phyloP scores from a whole-genome alignment of 208 protist species.

The Wallacemonas rigidus region DNA sequence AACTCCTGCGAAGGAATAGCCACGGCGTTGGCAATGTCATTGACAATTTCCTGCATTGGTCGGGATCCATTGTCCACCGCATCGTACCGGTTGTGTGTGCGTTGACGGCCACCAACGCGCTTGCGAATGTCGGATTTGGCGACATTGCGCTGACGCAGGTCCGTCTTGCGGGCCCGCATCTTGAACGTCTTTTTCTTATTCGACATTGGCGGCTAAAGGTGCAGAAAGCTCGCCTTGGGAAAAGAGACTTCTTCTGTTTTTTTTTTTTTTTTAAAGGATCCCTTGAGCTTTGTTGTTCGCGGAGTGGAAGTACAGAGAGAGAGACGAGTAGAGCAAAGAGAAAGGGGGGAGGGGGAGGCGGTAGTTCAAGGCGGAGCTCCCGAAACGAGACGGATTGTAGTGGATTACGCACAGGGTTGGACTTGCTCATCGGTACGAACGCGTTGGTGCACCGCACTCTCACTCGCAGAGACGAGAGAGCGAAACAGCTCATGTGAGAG shows the following conservation, averaged over 20 bases:
- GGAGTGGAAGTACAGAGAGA: too few species aligned
- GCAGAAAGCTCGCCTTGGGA: background rate
- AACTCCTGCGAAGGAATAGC: constrained; percentile 62
- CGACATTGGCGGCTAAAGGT: constrained; percentile 24
- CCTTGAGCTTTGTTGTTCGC: too few species aligned
- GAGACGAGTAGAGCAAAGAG: too few species aligned
- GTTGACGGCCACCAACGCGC: constrained; percentile 51
- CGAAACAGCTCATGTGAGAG: too few species aligned
- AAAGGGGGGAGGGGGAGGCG: too few species aligned
- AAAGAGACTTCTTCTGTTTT: background rate
- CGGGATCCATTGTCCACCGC: constrained; percentile 48
- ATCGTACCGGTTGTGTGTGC: constrained; percentile 72
- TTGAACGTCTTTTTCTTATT: constrained; percentile 80
- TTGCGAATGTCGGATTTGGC: constrained; percentile 57
- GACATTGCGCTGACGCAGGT: constrained; percentile 68
- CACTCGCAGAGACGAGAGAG: too few species aligned
- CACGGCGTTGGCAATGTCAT: constrained; percentile 61
- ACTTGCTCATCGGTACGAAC: too few species aligned
- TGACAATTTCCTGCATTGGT: constrained; percentile 65
- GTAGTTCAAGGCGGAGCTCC: too few species aligned
- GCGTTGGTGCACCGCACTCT: too few species aligned
- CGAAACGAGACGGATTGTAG: too few species aligned
- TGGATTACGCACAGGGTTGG: too few species aligned
- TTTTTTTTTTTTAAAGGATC: background rate
- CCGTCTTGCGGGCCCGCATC: constrained; percentile 76